Evolutionary conservation across 257 asterid species (phyloP).

Genomic region (Solanum arcanum): DNA sequence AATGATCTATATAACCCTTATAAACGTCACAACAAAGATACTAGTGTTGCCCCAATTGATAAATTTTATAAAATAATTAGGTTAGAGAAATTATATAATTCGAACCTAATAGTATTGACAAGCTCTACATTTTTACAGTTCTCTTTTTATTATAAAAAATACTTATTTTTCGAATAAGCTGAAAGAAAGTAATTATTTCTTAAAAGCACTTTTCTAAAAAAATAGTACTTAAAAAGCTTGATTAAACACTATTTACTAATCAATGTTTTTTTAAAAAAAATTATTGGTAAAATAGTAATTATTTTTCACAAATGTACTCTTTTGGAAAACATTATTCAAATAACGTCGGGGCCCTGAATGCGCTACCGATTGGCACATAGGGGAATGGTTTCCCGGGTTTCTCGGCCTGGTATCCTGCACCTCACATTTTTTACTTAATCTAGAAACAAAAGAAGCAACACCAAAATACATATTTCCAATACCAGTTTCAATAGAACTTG

Average conservation of each 20-base stretch:
- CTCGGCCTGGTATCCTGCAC: no score
- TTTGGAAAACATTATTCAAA: no score
- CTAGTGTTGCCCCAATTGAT: background rate
- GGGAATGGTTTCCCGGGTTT: no score
- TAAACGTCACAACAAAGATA: background rate
- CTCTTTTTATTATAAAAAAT: background rate
- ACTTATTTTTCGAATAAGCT: no score
- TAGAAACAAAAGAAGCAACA: background rate
- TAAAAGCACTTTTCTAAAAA: no score
- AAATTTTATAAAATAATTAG: background rate
- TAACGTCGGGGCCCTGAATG: no score
- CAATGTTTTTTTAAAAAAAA: background rate
- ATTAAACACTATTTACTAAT: background rate
- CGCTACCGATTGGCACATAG: no score
- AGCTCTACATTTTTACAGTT: background rate
- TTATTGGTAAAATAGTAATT: background rate
- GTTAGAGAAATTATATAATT: background rate
- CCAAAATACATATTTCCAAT: background rate
- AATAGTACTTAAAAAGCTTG: background rate
- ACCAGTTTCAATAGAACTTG: background rate
- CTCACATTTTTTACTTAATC: no score
- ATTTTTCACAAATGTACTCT: no score
- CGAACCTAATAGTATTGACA: background rate
- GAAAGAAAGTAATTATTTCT: no score
- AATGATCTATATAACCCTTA: background rate